Evolutionary conservation across 2,329 filamentous ascomycete genomes (phyloP).

Genomic region (Pseudohalonectria lignicola): DNA sequence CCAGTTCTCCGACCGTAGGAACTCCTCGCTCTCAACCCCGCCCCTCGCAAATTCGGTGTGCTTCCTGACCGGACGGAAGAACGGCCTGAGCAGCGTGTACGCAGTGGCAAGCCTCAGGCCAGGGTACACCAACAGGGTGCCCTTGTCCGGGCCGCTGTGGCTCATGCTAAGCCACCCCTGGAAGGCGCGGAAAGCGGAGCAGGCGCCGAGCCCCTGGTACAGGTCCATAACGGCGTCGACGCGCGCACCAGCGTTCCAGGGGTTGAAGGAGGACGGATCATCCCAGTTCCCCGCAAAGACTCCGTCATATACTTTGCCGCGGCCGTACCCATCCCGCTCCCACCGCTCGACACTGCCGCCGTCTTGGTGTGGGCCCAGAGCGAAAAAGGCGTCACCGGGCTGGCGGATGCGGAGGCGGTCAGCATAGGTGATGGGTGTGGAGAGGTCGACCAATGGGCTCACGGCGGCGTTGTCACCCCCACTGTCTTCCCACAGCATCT

Average conservation of each 20-base stretch:
- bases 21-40: conserved; percentile 10
- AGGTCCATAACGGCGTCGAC: conserved; percentile 60
- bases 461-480: conserved; percentile 16
- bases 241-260: conserved; percentile 66
- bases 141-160: conserved; percentile 59
- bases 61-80: conserved; percentile 51
- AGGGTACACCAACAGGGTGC: conserved; percentile 74
- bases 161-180: conserved; percentile 86
- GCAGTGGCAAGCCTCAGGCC: conserved; percentile 64
- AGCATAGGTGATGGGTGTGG: conserved; percentile 53
- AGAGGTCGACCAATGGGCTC: conserved; percentile 4
- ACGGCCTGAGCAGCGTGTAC: conserved; percentile 74
- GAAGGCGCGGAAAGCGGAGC: conserved; percentile 77
- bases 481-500: conserved; percentile 46
- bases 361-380: conserved; percentile 63
- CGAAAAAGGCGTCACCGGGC: conserved; percentile 60
- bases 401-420: conserved; percentile 62
- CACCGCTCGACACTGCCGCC: conserved; percentile 67
- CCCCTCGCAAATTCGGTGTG: conserved; percentile 8
- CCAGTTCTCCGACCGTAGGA: conserved; percentile 31
- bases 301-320: conserved; percentile 56
- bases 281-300: conserved; percentile 73
- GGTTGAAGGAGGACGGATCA: conserved; percentile 46
- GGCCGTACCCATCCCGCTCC: conserved; percentile 59
- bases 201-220: conserved; percentile 72